A percentile compares a stretch with the other conserved stretches of the same genome.
phyloP scores from a whole-genome alignment of 345 rosid genomes.

The Punica granatum region DNA sequence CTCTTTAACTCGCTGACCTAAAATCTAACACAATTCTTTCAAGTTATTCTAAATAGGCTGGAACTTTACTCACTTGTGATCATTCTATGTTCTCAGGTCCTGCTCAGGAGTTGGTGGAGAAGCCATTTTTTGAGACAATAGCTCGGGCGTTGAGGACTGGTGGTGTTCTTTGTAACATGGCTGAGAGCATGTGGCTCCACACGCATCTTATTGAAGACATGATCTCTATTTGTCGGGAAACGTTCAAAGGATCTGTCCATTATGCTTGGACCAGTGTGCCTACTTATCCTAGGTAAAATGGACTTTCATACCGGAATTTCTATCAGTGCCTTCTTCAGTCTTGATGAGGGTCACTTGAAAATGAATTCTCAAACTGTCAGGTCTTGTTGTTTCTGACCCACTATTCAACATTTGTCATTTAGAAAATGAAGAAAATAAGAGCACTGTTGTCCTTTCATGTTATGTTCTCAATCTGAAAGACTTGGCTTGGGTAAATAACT shows the following conservation, averaged over 20 bases:
- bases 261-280: slow-evolving; percentile 99
- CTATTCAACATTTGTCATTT: not conserved
- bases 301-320: not conserved
- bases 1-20: not conserved
- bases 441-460: not conserved
- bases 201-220: slow-evolving; percentile 87
- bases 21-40: not conserved
- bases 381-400: not conserved
- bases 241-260: slow-evolving; percentile 73
- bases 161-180: slow-evolving; percentile 94
- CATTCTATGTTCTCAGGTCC: slow-evolving; percentile 44
- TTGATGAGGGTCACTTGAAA: not conserved
- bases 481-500: not conserved
- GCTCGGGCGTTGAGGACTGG: slow-evolving; percentile 85
- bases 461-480: not conserved
- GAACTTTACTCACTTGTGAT: not conserved
- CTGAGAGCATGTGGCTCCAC: slow-evolving; percentile 99
- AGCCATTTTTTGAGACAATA: slow-evolving; percentile 79
- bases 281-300: slow-evolving; percentile 78
- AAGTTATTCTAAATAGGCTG: not conserved
- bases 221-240: slow-evolving; percentile 62
- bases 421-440: not conserved
- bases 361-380: not conserved
- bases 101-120: slow-evolving; percentile 89
- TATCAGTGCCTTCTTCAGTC: not conserved